Evolutionary conservation across 2,329 filamentous ascomycete genomes (phyloP), one percentile per base, ranked within the genome.

Genomic region (Juglanconis juglandina): DNA sequence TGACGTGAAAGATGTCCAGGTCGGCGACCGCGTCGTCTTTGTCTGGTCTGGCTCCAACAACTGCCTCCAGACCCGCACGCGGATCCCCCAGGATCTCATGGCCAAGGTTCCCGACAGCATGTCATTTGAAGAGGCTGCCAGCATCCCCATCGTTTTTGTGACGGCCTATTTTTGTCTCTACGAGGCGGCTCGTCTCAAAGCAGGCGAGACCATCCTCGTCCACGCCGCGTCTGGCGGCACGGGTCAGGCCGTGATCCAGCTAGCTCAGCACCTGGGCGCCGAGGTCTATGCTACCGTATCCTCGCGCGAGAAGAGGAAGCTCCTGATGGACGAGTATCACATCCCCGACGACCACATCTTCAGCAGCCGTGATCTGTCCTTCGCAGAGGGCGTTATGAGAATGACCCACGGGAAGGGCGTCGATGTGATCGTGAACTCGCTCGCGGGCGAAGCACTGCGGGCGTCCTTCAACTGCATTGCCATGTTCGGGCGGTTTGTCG

Each of bases 381-480:
- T 75, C 55, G 67, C 63, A 3, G 53, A 60, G 10, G 69, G 66
- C 37, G 57, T 73, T 1, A 58, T 61, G 50, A 50, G 59, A 13
- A 61, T 61, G 46, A 63, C 61, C 2, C 39, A 53, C 13, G 58
- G 54, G 5, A 48, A 32, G 37, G 61, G 61, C 24, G 61, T 63
- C 1, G 70, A 73, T 46, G 64, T 73, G 5, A 65, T 71, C 4
- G 57, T 73, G 11, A 73, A 72, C 66, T 69, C 68, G 5, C 64
- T 72, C 11, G 60, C 69, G 5, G 68, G 69, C 34, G 68, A 72
- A 5, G 49, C 66, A 5, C 61, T 75, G 1, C 66, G 63, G 2
- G 66, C 68, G 2, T 69, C 72, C 2, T 75, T 69, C 69, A 59
- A 68, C 30, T 74, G 71, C 56, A 59, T 76, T 13, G 70, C 73